Conservation (phyloP, 148 eudicot species). For the Rhododendron kiyosumense region DNA sequence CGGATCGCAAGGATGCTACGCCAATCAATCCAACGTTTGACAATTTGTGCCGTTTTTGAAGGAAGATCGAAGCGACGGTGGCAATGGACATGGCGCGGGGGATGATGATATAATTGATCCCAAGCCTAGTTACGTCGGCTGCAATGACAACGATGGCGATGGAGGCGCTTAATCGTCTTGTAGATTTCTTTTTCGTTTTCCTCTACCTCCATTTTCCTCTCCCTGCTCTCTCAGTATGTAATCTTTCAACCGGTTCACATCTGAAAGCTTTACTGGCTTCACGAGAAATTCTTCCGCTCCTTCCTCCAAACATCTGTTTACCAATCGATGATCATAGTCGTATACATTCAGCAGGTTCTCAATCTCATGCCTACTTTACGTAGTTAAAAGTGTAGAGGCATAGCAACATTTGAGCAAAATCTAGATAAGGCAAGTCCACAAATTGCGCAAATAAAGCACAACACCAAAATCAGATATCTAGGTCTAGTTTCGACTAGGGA, state of each 20-base stretch:
- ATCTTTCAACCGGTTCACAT: conserved; percentile 59
- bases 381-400: background rate
- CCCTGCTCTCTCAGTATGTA: conserved; percentile 30
- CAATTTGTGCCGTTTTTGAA: conserved; percentile 14
- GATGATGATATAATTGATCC: conserved; percentile 8
- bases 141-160: background rate
- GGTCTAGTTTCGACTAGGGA: background rate
- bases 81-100: background rate
- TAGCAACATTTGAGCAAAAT: background rate
- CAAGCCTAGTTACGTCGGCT: background rate
- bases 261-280: conserved; percentile 78
- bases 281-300: conserved; percentile 76
- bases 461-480: background rate
- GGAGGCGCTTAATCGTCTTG: conserved; percentile 12
- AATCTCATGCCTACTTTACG: background rate
- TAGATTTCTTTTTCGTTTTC: conserved; percentile 25
- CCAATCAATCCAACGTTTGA: background rate
- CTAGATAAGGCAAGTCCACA: background rate
- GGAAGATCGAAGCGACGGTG: background rate
- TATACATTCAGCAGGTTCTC: background rate
- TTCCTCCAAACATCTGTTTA: conserved; percentile 64
- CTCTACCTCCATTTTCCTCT: conserved; percentile 3
- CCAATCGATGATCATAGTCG: background rate
- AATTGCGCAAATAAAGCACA: background rate
- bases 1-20: background rate